Conservation (phyloP, 129 eudicot genomes). For the Helichrysum umbraculigerum region DNA sequence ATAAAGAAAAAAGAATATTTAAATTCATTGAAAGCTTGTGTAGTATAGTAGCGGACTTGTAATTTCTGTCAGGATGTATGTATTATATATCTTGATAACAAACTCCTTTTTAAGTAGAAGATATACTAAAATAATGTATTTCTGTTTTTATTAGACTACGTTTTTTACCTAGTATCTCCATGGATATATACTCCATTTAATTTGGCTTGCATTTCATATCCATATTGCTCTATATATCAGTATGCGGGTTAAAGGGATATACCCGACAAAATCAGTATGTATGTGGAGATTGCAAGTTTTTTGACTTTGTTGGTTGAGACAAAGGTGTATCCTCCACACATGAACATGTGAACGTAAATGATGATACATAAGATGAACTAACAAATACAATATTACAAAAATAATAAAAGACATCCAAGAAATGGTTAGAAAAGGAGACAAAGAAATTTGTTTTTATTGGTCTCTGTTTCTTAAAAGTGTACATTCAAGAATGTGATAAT, state of each 20-base stretch:
- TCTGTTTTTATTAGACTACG: neutral
- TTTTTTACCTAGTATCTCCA: neutral
- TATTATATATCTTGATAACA: neutral
- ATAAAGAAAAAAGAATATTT: neutral
- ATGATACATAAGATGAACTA: conserved; percentile 34
- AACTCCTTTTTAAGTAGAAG: neutral
- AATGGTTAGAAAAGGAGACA: conserved; percentile 27
- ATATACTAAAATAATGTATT: neutral
- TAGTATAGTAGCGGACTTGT: neutral
- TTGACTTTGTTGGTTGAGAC: conserved; percentile 29
- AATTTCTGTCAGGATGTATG: neutral
- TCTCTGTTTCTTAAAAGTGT: conserved; percentile 38
- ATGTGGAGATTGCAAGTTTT: conserved; percentile 13
- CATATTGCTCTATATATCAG: neutral
- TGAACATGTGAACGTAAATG: conserved; percentile 42
- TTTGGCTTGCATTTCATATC: neutral
- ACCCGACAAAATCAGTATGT: neutral
- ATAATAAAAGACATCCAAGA: conserved; percentile 27
- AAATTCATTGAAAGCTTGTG: neutral
- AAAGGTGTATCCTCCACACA: conserved; percentile 42
- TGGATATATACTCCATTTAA: neutral
- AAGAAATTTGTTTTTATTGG: conserved; percentile 18
- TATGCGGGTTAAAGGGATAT: neutral
- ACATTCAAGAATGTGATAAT: conserved; percentile 28
- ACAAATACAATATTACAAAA: conserved; percentile 11